These are phyloP conservation scores for Lipomyces sp. DNA, from an alignment of 805 yeast species.

Conservation along the genomic window DNA sequence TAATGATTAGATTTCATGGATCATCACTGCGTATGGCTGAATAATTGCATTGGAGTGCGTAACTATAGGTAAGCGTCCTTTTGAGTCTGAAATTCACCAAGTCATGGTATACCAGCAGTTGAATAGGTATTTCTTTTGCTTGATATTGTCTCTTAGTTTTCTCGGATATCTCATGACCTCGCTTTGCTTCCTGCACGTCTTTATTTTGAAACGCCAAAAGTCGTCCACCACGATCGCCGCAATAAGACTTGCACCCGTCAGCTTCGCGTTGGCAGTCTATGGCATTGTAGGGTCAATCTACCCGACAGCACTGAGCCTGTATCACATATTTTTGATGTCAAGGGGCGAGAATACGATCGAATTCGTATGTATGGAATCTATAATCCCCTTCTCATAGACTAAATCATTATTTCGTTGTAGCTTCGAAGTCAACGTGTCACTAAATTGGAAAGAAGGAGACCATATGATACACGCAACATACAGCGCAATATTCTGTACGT, in stretches of 20 bases:
- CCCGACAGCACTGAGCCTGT: conserved; percentile 6
- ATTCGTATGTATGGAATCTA: conserved; percentile 1
- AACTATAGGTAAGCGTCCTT: conserved; percentile 14
- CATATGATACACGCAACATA: conserved; percentile 10
- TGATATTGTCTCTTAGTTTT: conserved; percentile 2
- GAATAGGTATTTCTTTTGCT: conserved; percentile 12
- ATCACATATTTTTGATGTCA: conserved; percentile 9
- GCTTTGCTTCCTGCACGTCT: conserved; percentile 9
- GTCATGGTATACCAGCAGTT: background rate
- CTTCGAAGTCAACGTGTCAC: conserved; percentile 4
- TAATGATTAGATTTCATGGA: conserved; percentile 16
- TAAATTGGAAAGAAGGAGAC: conserved; percentile 7
- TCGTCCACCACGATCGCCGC: conserved; percentile 6
- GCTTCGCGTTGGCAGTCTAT: conserved; percentile 12
- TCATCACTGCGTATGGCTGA: conserved; percentile 26
- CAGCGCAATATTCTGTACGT: conserved; percentile 1
- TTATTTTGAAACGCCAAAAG: background rate
- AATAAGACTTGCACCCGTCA: conserved; percentile 3
- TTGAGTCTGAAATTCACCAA: background rate
- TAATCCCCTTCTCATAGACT: background rate
- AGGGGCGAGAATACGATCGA: conserved; percentile 12
- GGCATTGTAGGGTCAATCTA: background rate
- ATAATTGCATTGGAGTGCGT: conserved; percentile 20
- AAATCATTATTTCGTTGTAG: background rate
- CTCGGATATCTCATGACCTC: background rate